A percentile compares a stretch with the other conserved stretches of the same genome.
phyloP scores from a whole-genome alignment of 2,329 filamentous ascomycete genomes.

The Calonectria pseudoreteaudii region DNA sequence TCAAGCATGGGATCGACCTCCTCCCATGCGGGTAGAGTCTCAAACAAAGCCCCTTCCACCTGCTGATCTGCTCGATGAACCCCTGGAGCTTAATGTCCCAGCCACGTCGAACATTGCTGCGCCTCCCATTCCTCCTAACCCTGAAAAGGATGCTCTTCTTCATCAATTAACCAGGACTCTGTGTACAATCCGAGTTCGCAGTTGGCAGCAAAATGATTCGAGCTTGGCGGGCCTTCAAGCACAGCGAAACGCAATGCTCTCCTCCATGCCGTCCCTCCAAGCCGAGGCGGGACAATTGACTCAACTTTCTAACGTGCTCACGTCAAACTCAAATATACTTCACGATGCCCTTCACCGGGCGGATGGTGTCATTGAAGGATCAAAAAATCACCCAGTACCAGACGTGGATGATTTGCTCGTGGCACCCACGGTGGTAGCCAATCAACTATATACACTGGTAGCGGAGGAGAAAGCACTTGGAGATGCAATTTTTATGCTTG shows the following conservation, averaged over 20 bases:
- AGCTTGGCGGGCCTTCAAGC: slow-evolving; percentile 81
- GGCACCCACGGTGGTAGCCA: slow-evolving; percentile 92
- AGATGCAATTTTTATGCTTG: slow-evolving; percentile 87
- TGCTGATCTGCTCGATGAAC: slow-evolving; percentile 68
- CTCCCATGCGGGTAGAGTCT: slow-evolving; percentile 31
- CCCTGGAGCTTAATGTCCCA: slow-evolving; percentile 63
- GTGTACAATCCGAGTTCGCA: slow-evolving; percentile 74
- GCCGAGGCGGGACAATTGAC: slow-evolving; percentile 79
- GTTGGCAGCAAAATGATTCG: slow-evolving; percentile 77
- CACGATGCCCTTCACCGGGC: slow-evolving; percentile 82
- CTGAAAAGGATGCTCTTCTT: slow-evolving; percentile 91
- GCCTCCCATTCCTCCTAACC: slow-evolving; percentile 93
- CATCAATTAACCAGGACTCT: slow-evolving; percentile 80
- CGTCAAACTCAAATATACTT: slow-evolving; percentile 82
- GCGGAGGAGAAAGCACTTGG: slow-evolving; percentile 89
- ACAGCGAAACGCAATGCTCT: slow-evolving; percentile 81
- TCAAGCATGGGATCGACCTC: slow-evolving; percentile 41
- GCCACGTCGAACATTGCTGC: slow-evolving; percentile 67
- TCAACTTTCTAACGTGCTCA: slow-evolving; percentile 76
- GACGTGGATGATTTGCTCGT: slow-evolving; percentile 91
- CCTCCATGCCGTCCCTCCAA: slow-evolving; percentile 77
- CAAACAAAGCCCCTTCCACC: slow-evolving; percentile 50
- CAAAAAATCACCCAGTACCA: slow-evolving; percentile 76
- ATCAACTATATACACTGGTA: slow-evolving; percentile 89
- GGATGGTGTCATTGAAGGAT: slow-evolving; percentile 80